These are phyloP conservation scores for Backusella tarrabulga DNA, from an alignment of 192 early-diverging fungal species.

Conservation along the genomic window DNA sequence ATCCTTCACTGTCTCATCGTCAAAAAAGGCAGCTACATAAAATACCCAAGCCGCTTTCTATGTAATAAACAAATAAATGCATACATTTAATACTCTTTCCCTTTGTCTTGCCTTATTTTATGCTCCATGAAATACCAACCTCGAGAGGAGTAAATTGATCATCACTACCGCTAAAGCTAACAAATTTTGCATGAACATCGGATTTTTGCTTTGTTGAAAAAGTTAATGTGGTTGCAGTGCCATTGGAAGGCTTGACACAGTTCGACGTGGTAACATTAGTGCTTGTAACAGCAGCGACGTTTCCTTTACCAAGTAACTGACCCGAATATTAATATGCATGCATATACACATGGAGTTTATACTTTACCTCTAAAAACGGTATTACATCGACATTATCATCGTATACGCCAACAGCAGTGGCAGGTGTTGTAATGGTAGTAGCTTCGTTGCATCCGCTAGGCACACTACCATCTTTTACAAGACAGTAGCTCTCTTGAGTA, in stretches of 20 bases:
- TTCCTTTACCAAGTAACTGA: not conserved
- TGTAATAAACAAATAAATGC: not conserved
- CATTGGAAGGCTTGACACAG: not conserved
- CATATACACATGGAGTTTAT: not conserved
- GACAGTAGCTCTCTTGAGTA: not conserved
- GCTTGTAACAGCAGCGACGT: not conserved
- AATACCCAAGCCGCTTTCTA: slow-evolving; percentile 14
- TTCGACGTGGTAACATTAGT: not conserved
- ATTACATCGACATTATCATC: not conserved
- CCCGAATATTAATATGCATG: not conserved
- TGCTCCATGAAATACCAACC: not conserved
- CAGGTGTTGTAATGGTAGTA: not conserved
- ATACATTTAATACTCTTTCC: not conserved
- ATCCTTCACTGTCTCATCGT: not conserved
- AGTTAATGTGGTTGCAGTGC: not conserved
- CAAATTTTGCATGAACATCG: not conserved
- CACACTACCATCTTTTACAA: not conserved
- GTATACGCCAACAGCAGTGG: not conserved
- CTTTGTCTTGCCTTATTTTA: not conserved
- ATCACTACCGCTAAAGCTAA: slow-evolving; percentile 2
- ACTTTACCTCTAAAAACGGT: not conserved
- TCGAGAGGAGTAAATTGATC: slow-evolving; percentile 1
- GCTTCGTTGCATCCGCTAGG: not conserved
- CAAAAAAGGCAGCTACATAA: slow-evolving; percentile 9
- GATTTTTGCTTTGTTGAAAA: not conserved